These are phyloP conservation scores for Ampelocalamus luodianensis DNA, from an alignment of 176 grass and related monocot genomes.

Conservation along the genomic window DNA sequence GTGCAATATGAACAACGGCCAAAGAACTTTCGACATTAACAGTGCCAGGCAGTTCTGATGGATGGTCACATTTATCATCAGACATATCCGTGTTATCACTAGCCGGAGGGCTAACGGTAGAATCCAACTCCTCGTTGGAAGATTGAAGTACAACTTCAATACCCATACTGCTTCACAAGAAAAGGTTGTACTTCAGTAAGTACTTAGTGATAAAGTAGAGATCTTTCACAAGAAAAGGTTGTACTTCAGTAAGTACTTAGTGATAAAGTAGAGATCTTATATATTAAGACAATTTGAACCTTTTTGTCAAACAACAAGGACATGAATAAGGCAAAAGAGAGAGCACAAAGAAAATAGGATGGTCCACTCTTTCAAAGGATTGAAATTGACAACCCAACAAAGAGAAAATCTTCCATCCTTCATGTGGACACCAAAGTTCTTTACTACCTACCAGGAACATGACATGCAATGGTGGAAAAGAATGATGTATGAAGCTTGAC, in stretches of 20 bases:
- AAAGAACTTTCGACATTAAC: neutral
- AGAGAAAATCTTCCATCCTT: constrained; percentile 15
- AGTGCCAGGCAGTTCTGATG: constrained; percentile 8
- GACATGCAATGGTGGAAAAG: constrained; percentile 37
- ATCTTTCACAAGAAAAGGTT: too few relatives aligned
- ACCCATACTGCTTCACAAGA: constrained; percentile 8
- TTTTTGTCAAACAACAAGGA: constrained; percentile 21
- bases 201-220: too few relatives aligned
- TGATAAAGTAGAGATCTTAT: constrained; percentile 12
- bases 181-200: too few relatives aligned
- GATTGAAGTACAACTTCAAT: constrained; percentile 37
- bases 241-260: neutral
- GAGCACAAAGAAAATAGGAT: constrained; percentile 32
- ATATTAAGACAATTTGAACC: constrained; percentile 10
- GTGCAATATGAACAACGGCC: neutral
- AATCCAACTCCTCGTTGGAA: constrained; percentile 45
- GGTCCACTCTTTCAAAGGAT: neutral
- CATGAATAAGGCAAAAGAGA: neutral
- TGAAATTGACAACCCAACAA: constrained; percentile 40
- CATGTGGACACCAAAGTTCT: constrained; percentile 30
- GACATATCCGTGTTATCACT: constrained; percentile 17
- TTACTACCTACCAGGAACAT: constrained; percentile 46
- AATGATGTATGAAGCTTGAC: constrained; percentile 47
- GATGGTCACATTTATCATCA: constrained; percentile 38
- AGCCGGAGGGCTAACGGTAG: neutral